Evolutionary conservation across 2,329 filamentous ascomycete species (phyloP), one percentile per base, ranked within the genome.

Genomic region (Sporothrix euskadiensis): DNA sequence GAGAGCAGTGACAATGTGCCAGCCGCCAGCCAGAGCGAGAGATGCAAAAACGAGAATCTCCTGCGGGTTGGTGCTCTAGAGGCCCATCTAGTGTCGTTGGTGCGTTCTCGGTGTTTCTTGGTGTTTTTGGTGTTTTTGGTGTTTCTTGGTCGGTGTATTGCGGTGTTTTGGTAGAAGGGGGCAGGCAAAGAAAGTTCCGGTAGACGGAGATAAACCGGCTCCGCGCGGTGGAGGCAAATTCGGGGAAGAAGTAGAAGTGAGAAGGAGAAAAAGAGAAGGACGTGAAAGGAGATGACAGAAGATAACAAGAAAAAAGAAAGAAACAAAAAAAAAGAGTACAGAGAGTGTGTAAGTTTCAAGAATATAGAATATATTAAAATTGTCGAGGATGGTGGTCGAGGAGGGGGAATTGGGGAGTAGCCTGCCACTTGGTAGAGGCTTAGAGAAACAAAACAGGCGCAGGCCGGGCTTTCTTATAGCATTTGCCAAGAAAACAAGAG

Each of bases 141-240:
- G 61, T 44, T 19, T 30, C 22, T 19, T 68, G 63, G 22, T 49
- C 16, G 41, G 26, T 59, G 22, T 56, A 4, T 56, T n/a, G 14
- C 0, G 57, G 59, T 66, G n/a, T 6, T 22, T 59, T 22, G 39
- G 35, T 14, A n/a, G 12, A 10, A 14, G 22, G 22, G 49, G 35
- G 54, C 35, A 59, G 39, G 47, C 65, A 65, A 47, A 47, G 10
- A 8, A 26, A 30, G n/a, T 41, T 57, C 65, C 56, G 44, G 54
- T 65, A 22, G 65, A 54, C 71, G 71, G 71, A 73, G 71, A 70
- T 70, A 73, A 73, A 73, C 56, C 30, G 65, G 30, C 47, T 63
- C 71, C 71, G 66, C 41, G 66, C 22, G 26, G 19, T 54, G 30
- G 71, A 44, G 47, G 72, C 35, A 52, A 56, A 39, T 54, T 71